Evolutionary conservation across 352 stramenopile species (phyloP).

Genomic region (Phytophthora cryptogea): DNA sequence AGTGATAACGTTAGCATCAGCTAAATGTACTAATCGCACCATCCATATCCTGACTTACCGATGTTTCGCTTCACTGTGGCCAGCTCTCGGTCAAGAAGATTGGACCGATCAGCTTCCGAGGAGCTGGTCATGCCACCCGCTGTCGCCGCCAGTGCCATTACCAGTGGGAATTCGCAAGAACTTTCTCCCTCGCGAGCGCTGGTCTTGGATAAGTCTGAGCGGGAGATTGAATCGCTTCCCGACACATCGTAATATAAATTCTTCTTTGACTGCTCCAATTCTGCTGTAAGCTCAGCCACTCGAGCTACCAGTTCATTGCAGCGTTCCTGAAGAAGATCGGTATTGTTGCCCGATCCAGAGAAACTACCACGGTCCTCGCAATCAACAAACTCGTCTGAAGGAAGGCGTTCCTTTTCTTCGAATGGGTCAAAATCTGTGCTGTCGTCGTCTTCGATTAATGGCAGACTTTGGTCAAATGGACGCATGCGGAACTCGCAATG

Average conservation of each 20-base stretch:
- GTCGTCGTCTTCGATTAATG: constrained; percentile 60
- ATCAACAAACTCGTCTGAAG: constrained; percentile 40
- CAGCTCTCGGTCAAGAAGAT: constrained; percentile 65
- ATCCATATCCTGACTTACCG: constrained; percentile 29
- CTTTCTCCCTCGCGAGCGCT: constrained; percentile 69
- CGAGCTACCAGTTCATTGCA: constrained; percentile 75
- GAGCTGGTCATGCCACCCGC: constrained; percentile 75
- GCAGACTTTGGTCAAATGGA: constrained; percentile 83
- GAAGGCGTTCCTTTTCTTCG: constrained; percentile 36
- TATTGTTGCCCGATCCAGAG: constrained; percentile 33
- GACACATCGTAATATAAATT: constrained; percentile 72
- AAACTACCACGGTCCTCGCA: constrained; percentile 29
- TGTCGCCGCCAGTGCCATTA: constrained; percentile 75
- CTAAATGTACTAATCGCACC: neutral
- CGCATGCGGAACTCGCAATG: constrained; percentile 89
- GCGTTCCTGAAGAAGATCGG: constrained; percentile 63
- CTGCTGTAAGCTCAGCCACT: constrained; percentile 61
- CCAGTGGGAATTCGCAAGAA: constrained; percentile 83
- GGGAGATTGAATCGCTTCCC: constrained; percentile 65
- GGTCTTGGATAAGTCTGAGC: constrained; percentile 72
- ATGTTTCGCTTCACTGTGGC: constrained; percentile 53
- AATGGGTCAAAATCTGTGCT: constrained; percentile 28
- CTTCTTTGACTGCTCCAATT: constrained; percentile 80
- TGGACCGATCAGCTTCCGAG: constrained; percentile 64
- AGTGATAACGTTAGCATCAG: constrained; percentile 8